Evolutionary conservation across 2,329 filamentous ascomycete species (phyloP).

Genomic region (Fusarium sulawesiense): DNA sequence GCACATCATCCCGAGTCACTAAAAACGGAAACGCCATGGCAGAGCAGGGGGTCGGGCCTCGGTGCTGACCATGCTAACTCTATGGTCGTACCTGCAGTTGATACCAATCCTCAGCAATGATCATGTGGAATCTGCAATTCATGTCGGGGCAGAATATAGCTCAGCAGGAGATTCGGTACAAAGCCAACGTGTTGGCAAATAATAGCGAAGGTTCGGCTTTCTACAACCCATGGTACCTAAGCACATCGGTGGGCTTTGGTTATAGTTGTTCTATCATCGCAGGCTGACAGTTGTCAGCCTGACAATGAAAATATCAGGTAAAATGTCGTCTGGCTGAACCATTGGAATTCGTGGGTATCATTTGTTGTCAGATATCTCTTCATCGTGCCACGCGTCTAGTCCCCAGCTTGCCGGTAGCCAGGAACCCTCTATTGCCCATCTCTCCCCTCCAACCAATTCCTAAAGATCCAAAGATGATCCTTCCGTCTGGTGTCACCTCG

Average conservation of each 20-base stretch:
- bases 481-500: slow-evolving; percentile 63
- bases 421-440: slow-evolving; percentile 88
- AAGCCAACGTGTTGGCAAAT: background rate
- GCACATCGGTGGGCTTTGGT: background rate
- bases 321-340: background rate
- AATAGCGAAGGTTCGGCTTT: background rate
- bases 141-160: slow-evolving; percentile 3
- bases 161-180: background rate
- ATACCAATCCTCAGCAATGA: slow-evolving; percentile 12
- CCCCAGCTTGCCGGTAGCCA: slow-evolving; percentile 86
- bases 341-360: slow-evolving; percentile 11
- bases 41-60: background rate
- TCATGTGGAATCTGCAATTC: slow-evolving; percentile 2
- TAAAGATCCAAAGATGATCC: slow-evolving; percentile 80
- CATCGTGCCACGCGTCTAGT: slow-evolving; percentile 55
- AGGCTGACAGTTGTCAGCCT: background rate
- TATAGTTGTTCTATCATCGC: background rate
- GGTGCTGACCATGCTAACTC: slow-evolving; percentile 9
- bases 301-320: background rate
- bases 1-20: slow-evolving; percentile 6
- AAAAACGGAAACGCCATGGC: slow-evolving; percentile 5
- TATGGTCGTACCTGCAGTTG: slow-evolving; percentile 2
- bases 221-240: background rate
- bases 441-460: slow-evolving; percentile 88
- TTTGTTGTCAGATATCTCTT: slow-evolving; percentile 27